A percentile compares a stretch with the other conserved stretches of the same genome.
These are phyloP conservation scores for Fusarium nanum DNA, from an alignment of 2,329 filamentous ascomycete genomes.

Conservation along the genomic window DNA sequence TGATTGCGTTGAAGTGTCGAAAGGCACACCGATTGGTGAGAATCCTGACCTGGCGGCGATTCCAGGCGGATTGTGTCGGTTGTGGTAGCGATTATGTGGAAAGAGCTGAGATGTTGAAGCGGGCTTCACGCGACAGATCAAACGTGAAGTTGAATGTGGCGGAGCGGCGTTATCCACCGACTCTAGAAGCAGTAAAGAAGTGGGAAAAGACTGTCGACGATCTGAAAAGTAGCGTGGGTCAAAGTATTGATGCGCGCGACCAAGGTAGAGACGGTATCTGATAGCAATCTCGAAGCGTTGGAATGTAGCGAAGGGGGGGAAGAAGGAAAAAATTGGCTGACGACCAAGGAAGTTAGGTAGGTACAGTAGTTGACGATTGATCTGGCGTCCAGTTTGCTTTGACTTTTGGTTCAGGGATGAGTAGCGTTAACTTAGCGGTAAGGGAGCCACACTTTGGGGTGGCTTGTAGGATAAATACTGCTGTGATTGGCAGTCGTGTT, in stretches of 20 bases:
- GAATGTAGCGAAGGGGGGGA: constrained; percentile 31
- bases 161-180: constrained; percentile 43
- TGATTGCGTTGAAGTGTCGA: constrained; percentile 51
- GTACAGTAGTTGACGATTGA: constrained; percentile 48
- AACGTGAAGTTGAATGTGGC: constrained; percentile 41
- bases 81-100: constrained; percentile 24
- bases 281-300: constrained; percentile 37
- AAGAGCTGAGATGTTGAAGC: constrained; percentile 40
- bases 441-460: constrained; percentile 40
- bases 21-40: constrained; percentile 12
- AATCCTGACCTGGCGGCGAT: constrained; percentile 13
- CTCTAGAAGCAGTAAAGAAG: constrained; percentile 38
- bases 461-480: constrained; percentile 19
- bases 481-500: constrained; percentile 26
- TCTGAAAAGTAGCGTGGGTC: constrained; percentile 19
- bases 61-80: constrained; percentile 11
- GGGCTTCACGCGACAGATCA: constrained; percentile 57
- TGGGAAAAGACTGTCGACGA: constrained; percentile 36
- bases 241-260: constrained; percentile 30
- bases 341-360: constrained; percentile 46
- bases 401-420: constrained; percentile 48
- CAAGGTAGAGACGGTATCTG: constrained; percentile 25
- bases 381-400: constrained; percentile 28
- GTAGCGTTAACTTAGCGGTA: constrained; percentile 34
- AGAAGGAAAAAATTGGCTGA: constrained; percentile 40